Conservation (phyloP, 352 stramenopile genomes). For the Globisporangium cederbergense region DNA sequence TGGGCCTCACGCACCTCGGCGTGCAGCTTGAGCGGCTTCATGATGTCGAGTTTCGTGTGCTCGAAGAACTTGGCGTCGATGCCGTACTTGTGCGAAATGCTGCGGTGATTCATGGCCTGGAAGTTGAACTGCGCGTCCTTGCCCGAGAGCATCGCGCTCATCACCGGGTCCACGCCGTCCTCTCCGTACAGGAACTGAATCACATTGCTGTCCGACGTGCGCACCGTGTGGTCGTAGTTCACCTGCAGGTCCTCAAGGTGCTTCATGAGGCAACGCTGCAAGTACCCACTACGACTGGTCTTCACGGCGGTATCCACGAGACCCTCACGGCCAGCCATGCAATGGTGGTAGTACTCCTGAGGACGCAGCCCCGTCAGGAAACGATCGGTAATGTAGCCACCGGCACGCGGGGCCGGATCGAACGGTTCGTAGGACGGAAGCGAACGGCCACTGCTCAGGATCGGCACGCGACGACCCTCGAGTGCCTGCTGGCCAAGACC, state of each 20-base stretch:
- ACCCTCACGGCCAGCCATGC: slow-evolving; percentile 99
- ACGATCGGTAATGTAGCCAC: slow-evolving; percentile 99
- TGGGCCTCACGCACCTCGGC: slow-evolving; percentile 56
- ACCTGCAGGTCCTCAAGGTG: slow-evolving; percentile 98
- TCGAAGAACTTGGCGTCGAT: slow-evolving; percentile 88
- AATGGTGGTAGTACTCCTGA: slow-evolving; percentile 99
- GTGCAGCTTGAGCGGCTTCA: slow-evolving; percentile 82
- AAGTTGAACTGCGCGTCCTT: slow-evolving; percentile 92
- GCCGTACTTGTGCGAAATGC: slow-evolving; percentile 92
- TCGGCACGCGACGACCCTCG: slow-evolving; percentile 97
- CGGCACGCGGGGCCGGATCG: slow-evolving; percentile 95
- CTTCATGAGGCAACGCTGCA: slow-evolving; percentile 99
- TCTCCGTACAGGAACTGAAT: slow-evolving; percentile 99
- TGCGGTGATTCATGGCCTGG: slow-evolving; percentile 95
- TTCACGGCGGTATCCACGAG: slow-evolving; percentile 99
- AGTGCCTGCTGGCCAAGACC: slow-evolving; percentile 99
- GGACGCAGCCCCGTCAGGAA: slow-evolving; percentile 97
- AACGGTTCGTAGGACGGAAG: slow-evolving; percentile 98
- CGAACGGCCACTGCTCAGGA: slow-evolving; percentile 96
- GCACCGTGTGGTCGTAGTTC: slow-evolving; percentile 98
- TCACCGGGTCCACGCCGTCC: slow-evolving; percentile 97
- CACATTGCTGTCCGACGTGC: slow-evolving; percentile 96
- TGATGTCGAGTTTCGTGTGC: slow-evolving; percentile 88
- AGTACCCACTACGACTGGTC: slow-evolving; percentile 98
- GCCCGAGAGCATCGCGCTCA: slow-evolving; percentile 93